Conservation (phyloP, 306 rosid species). For the Castanospermum australe region DNA sequence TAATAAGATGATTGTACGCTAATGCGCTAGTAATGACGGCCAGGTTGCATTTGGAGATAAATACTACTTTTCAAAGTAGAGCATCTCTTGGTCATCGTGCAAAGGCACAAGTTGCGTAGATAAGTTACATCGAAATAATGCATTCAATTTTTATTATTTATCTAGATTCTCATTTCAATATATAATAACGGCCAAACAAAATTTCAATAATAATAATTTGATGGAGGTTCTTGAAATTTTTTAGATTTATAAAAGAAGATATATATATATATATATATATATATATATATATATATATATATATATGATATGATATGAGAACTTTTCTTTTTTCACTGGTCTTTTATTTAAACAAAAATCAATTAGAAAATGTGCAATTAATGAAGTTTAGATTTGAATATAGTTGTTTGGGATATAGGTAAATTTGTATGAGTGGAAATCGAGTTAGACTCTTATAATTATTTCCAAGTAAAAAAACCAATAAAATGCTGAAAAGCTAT, state of each 20-base stretch:
- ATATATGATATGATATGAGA: too few species aligned
- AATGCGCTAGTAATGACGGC: too few species aligned
- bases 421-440: too few species aligned
- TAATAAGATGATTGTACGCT: neutral
- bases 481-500: neutral
- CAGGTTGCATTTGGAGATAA: neutral
- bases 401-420: too few species aligned
- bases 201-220: neutral
- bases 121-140: neutral
- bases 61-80: neutral
- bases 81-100: neutral
- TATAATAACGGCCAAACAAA: too few species aligned
- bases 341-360: too few species aligned
- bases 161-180: neutral
- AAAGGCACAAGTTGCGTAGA: neutral
- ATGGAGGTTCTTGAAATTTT: neutral
- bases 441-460: too few species aligned
- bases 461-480: neutral
- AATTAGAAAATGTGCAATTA: neutral
- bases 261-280: too few species aligned
- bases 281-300: too few species aligned
- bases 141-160: neutral
- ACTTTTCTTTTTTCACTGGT: neutral
- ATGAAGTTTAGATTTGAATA: too few species aligned
- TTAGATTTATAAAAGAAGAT: neutral